phyloP scores from a whole-genome alignment of 2,329 filamentous ascomycete genomes.

The Bipolaris cookei region DNA sequence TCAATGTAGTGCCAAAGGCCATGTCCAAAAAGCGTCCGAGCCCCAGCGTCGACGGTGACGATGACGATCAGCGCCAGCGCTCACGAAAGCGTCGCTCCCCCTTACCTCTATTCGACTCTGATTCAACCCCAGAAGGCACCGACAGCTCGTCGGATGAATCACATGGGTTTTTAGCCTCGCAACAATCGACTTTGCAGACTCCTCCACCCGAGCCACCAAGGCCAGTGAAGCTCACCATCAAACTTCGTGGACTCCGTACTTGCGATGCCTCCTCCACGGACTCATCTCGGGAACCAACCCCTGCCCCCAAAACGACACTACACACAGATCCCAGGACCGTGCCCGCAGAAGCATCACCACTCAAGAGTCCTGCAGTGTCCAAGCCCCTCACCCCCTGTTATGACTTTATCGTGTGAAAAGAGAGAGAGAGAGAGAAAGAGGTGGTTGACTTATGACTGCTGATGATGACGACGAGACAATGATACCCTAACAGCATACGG shows the following conservation, averaged over 20 bases:
- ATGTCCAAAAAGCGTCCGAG: slow-evolving; percentile 56
- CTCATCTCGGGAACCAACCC: slow-evolving; percentile 24
- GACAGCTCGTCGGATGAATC: slow-evolving; percentile 48
- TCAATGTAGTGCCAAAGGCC: slow-evolving; percentile 44
- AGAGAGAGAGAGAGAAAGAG: background rate
- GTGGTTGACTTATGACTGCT: slow-evolving; percentile 23
- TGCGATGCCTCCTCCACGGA: slow-evolving; percentile 29
- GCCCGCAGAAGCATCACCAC: background rate
- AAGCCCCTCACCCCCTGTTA: slow-evolving; percentile 14
- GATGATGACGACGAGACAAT: slow-evolving; percentile 24
- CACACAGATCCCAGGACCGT: background rate
- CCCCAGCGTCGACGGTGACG: slow-evolving; percentile 59
- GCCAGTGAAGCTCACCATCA: slow-evolving; percentile 41
- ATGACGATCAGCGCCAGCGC: slow-evolving; percentile 56
- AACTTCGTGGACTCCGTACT: slow-evolving; percentile 41
- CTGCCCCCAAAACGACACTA: background rate
- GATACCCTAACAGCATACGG: slow-evolving; percentile 33
- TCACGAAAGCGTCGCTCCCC: slow-evolving; percentile 61
- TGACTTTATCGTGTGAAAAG: slow-evolving; percentile 7
- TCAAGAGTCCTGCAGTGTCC: slow-evolving; percentile 1
- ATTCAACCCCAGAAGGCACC: slow-evolving; percentile 44
- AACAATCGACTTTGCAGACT: slow-evolving; percentile 33
- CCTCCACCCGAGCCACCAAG: slow-evolving; percentile 27
- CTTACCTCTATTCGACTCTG: slow-evolving; percentile 53
- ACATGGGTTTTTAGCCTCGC: slow-evolving; percentile 36